Conservation (phyloP, 1,284 basidiomycete genomes). For the Pseudozyma sp. region DNA sequence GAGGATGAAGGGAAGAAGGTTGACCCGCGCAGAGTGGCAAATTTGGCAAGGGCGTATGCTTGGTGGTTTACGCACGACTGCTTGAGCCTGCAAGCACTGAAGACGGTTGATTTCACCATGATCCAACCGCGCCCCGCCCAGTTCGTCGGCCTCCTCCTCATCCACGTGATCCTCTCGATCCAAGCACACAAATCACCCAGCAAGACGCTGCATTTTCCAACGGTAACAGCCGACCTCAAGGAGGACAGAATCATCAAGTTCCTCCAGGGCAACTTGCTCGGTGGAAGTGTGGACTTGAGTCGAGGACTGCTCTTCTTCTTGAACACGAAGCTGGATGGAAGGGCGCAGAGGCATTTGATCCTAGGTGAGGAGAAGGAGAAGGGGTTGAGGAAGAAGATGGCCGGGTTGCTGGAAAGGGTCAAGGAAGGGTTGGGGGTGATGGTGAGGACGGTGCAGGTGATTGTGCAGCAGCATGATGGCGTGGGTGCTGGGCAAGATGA, state of each 20-base stretch:
- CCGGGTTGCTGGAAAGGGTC: slow-evolving; percentile 21
- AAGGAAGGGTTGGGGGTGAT: slow-evolving; percentile 14
- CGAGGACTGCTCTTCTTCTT: slow-evolving; percentile 60
- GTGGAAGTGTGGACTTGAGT: slow-evolving; percentile 49
- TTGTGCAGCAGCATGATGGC: slow-evolving; percentile 33
- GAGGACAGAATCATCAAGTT: slow-evolving; percentile 14
- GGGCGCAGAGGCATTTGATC: slow-evolving; percentile 27
- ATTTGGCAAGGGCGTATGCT: slow-evolving; percentile 81
- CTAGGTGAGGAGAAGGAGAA: slow-evolving; percentile 26
- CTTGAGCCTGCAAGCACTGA: slow-evolving; percentile 78
- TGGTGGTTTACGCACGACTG: slow-evolving; percentile 85
- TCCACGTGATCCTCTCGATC: slow-evolving; percentile 53
- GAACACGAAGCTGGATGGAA: slow-evolving; percentile 26
- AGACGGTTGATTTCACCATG: slow-evolving; percentile 60
- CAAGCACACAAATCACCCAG: slow-evolving; percentile 40
- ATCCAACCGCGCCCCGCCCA: slow-evolving; percentile 30
- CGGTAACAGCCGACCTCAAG: slow-evolving; percentile 11
- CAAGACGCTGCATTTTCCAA: slow-evolving; percentile 37
- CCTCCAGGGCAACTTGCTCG: slow-evolving; percentile 40
- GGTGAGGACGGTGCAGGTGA: slow-evolving; percentile 20
- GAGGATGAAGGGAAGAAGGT: slow-evolving; percentile 1
- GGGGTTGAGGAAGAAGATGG: slow-evolving; percentile 10
- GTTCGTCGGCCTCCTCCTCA: slow-evolving; percentile 58
- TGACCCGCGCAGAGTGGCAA: slow-evolving; percentile 73
- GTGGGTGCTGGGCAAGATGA: not conserved